phyloP scores from a whole-genome alignment of 306 rosid genomes.

The Echinosophora koreensis region DNA sequence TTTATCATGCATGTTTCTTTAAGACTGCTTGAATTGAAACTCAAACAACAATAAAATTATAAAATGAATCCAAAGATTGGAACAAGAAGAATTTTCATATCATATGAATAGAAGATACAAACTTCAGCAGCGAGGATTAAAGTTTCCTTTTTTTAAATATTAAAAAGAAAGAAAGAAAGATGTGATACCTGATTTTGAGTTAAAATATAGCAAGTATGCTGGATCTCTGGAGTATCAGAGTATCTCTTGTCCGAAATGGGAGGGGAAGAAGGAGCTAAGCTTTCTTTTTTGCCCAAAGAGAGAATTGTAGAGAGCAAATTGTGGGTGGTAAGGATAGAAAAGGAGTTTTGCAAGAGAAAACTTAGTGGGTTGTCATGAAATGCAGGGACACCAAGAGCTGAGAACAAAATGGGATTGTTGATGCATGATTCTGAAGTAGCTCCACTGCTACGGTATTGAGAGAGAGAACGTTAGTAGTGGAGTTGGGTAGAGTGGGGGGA shows the following conservation, averaged over 20 bases:
- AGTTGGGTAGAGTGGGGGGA: neutral
- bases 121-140: conserved; percentile 9
- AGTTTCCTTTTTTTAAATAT: neutral
- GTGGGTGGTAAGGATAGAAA: neutral
- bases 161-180: neutral
- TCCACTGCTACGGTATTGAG: neutral
- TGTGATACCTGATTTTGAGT: neutral
- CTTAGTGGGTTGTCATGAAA: neutral
- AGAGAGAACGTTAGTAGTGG: neutral
- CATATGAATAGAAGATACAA: conserved; percentile 8
- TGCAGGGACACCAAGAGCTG: neutral
- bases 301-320: neutral
- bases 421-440: neutral
- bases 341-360: conserved; percentile 3
- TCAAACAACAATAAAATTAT: neutral
- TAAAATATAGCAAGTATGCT: too few relatives aligned
- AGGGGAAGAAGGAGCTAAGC: neutral
- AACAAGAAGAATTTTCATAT: conserved; percentile 19
- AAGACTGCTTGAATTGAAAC: neutral
- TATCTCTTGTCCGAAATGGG: too few relatives aligned
- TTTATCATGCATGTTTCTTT: neutral
- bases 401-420: conserved; percentile 10
- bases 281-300: neutral
- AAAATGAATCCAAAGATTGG: conserved; percentile 2
- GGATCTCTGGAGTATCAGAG: too few relatives aligned